Conservation (phyloP, 2,329 filamentous ascomycete genomes). For the Epichloe festucae region DNA sequence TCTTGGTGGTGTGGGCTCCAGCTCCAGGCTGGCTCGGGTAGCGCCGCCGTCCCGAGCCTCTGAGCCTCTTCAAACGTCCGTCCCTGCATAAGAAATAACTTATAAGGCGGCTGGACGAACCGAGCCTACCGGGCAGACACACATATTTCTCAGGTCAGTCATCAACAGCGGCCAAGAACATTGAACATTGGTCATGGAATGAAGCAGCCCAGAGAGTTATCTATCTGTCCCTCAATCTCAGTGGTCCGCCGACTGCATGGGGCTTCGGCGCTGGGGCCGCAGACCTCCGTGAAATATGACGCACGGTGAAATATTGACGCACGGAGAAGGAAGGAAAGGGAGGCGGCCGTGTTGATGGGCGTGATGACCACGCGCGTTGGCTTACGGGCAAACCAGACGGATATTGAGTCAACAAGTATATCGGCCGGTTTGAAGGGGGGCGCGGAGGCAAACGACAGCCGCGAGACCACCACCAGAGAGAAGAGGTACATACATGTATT, state of each 20-base stretch:
- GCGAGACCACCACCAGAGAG: too few relatives aligned
- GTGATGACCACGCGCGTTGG: not conserved
- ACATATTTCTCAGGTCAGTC: not conserved
- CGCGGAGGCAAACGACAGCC: not conserved
- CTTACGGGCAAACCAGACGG: not conserved
- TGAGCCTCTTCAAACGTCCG: constrained; percentile 2
- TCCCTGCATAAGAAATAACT: not conserved
- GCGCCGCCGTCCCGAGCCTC: constrained; percentile 6
- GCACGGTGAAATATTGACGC: not conserved
- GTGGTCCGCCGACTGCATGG: not conserved
- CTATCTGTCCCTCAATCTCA: too few relatives aligned
- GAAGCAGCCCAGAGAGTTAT: too few relatives aligned
- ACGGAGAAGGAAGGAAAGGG: not conserved
- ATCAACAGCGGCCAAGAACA: not conserved
- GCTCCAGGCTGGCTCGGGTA: constrained; percentile 3
- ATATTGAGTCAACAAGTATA: not conserved
- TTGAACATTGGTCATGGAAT: too few relatives aligned
- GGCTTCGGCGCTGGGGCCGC: not conserved
- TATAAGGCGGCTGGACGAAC: too few relatives aligned
- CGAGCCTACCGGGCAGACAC: not conserved
- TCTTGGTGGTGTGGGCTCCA: not conserved
- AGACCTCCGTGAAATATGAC: not conserved
- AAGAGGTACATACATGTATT: too few relatives aligned
- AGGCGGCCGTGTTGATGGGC: not conserved
- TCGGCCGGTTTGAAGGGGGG: not conserved